Evolutionary conservation across 148 eudicot species (phyloP).

Genomic region (Rhododendron simsii): DNA sequence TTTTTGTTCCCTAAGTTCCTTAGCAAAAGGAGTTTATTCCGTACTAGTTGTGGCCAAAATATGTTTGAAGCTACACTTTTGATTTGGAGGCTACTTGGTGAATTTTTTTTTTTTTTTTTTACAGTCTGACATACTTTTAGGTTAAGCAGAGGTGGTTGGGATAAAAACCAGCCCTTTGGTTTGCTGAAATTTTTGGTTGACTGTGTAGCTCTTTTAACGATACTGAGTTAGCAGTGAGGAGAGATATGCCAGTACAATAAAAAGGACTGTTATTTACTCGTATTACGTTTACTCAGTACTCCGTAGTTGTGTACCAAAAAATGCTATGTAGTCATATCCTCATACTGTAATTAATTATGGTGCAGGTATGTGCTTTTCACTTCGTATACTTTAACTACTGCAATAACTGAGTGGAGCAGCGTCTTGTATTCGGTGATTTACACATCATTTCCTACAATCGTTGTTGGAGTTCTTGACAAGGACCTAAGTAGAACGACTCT

Average conservation of each 20-base stretch:
- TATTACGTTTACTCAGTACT: neutral
- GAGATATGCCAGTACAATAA: neutral
- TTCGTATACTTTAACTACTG: slow-evolving; percentile 77
- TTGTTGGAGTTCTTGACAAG: slow-evolving; percentile 91
- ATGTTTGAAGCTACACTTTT: neutral
- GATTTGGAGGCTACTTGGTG: neutral
- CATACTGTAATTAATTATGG: slow-evolving; percentile 9
- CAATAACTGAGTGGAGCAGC: slow-evolving; percentile 97
- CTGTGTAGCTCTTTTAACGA: neutral
- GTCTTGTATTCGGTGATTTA: slow-evolving; percentile 81
- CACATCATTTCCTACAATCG: slow-evolving; percentile 79
- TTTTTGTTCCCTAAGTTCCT: neutral
- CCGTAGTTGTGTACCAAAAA: neutral
- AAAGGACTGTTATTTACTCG: neutral
- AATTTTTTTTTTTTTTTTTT: no score
- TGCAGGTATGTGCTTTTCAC: slow-evolving; percentile 84
- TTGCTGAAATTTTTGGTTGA: no score
- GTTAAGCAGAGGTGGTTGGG: neutral
- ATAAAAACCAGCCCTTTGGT: neutral
- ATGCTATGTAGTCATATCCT: neutral
- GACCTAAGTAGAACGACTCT: slow-evolving; percentile 80
- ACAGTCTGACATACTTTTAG: neutral
- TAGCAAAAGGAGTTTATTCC: neutral
- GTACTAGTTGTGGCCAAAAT: neutral
- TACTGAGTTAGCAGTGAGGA: neutral